phyloP scores from a whole-genome alignment of 2,329 filamentous ascomycete species.

The Fusarium veterinarium region DNA sequence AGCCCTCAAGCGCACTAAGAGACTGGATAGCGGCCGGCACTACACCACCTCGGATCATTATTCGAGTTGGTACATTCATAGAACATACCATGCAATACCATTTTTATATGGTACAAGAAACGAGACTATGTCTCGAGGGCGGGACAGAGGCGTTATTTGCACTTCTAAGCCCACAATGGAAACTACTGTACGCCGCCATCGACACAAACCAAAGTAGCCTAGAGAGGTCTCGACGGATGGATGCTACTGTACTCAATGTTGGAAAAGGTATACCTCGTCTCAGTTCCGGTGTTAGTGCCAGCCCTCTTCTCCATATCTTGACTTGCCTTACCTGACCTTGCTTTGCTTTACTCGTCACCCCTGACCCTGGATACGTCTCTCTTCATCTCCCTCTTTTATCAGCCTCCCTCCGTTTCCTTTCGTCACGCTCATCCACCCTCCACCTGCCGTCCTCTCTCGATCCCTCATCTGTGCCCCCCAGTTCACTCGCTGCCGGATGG shows the following conservation, averaged over 20 bases:
- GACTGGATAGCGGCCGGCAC: conserved; percentile 22
- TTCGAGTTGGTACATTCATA: conserved; percentile 19
- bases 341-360: conserved; percentile 29
- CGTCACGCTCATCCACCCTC: conserved; percentile 18
- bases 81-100: conserved; percentile 3
- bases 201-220: conserved; percentile 16
- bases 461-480: conserved; percentile 25
- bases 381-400: conserved; percentile 34
- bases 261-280: conserved; percentile 23
- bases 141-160: not conserved
- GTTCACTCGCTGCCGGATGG: conserved; percentile 33
- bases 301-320: conserved; percentile 38
- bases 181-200: conserved; percentile 33
- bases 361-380: conserved; percentile 33
- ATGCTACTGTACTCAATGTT: conserved; percentile 16
- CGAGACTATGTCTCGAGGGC: conserved; percentile 7
- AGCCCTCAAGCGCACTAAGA: conserved; percentile 21
- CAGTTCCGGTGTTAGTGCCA: conserved; percentile 39
- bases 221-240: conserved; percentile 2
- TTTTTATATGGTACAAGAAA: conserved; percentile 4
- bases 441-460: conserved; percentile 14
- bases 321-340: conserved; percentile 21
- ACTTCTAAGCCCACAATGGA: conserved; percentile 13
- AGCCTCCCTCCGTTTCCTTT: conserved; percentile 21
- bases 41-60: conserved; percentile 32